A percentile compares a stretch with the other conserved stretches of the same genome.
phyloP scores from a whole-genome alignment of 2,329 filamentous ascomycete genomes.

The Aspergillus sp. region DNA sequence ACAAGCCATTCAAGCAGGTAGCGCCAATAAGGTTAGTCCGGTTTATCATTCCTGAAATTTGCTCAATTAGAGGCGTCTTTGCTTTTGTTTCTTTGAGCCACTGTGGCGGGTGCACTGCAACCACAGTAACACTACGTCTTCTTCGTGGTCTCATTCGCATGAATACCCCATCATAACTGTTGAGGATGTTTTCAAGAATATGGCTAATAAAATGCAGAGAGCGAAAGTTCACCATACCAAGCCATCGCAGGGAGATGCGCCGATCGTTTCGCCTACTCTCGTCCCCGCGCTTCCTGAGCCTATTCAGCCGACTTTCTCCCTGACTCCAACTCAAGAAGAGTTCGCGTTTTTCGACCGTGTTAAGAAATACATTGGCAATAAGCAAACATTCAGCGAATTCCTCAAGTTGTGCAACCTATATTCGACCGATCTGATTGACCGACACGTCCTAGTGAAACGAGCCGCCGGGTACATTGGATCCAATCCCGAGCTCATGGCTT shows the following conservation, averaged over 20 bases:
- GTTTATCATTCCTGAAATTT: background rate
- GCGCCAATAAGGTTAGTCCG: constrained; percentile 56
- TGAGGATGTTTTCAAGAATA: background rate
- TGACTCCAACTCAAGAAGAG: constrained; percentile 80
- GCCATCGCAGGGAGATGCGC: constrained; percentile 59
- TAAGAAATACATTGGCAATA: constrained; percentile 94
- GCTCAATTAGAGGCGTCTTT: background rate
- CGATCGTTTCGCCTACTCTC: constrained; percentile 79
- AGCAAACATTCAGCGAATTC: constrained; percentile 92
- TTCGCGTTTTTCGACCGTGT: constrained; percentile 93
- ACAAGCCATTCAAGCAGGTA: constrained; percentile 44
- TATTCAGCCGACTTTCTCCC: constrained; percentile 73
- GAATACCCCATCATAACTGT: background rate
- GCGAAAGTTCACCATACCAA: constrained; percentile 75
- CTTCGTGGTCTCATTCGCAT: background rate
- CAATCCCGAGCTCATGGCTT: constrained; percentile 85
- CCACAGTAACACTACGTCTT: background rate
- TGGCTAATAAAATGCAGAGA: constrained; percentile 59
- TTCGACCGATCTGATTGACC: constrained; percentile 89
- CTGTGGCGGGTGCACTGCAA: background rate
- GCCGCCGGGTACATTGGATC: constrained; percentile 84
- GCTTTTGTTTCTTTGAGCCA: background rate
- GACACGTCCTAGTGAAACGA: constrained; percentile 79
- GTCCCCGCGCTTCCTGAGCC: constrained; percentile 88
- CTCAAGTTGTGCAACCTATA: constrained; percentile 96